Evolutionary conservation across 768 basidiomycete species (phyloP).

Genomic region (Podaxis sp.): DNA sequence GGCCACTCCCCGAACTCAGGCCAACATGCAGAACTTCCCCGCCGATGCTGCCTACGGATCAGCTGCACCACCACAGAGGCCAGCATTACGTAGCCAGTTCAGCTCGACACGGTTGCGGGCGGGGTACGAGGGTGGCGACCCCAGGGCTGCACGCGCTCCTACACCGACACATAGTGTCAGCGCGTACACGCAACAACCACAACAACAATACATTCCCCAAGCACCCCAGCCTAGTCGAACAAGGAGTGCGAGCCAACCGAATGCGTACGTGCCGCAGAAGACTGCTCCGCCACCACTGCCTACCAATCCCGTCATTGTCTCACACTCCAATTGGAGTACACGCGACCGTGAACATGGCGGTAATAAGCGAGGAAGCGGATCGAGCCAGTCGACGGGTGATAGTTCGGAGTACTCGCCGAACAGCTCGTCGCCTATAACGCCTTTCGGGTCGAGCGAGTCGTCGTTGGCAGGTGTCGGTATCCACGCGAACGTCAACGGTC

Average conservation of each 20-base stretch:
- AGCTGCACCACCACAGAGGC: slow-evolving; percentile 31
- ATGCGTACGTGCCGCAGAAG: slow-evolving; percentile 62
- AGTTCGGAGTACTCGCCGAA: slow-evolving; percentile 86
- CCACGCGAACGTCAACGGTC: slow-evolving; percentile 24
- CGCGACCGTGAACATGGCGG: slow-evolving; percentile 35
- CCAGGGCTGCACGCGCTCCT: slow-evolving; percentile 15
- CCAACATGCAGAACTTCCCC: slow-evolving; percentile 38
- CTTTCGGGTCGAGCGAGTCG: slow-evolving; percentile 87
- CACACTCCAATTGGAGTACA: slow-evolving; percentile 36
- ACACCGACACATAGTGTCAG: slow-evolving; percentile 14
- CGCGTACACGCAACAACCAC: slow-evolving; percentile 9
- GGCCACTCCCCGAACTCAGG: slow-evolving; percentile 45
- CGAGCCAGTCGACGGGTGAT: slow-evolving; percentile 78
- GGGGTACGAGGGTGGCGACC: slow-evolving; percentile 40
- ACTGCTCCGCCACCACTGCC: slow-evolving; percentile 56
- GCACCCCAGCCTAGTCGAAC: slow-evolving; percentile 50
- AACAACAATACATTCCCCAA: slow-evolving; percentile 18
- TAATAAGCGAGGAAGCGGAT: slow-evolving; percentile 77
- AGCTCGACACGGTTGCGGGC: slow-evolving; percentile 61
- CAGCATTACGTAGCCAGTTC: slow-evolving; percentile 63
- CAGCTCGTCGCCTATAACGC: slow-evolving; percentile 83
- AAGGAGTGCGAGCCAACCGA: slow-evolving; percentile 80
- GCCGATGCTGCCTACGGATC: slow-evolving; percentile 46
- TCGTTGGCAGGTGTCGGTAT: slow-evolving; percentile 53
- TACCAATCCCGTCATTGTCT: slow-evolving; percentile 23